phyloP scores from a whole-genome alignment of 2,329 filamentous ascomycete genomes.

The Fusarium oligoseptatum region DNA sequence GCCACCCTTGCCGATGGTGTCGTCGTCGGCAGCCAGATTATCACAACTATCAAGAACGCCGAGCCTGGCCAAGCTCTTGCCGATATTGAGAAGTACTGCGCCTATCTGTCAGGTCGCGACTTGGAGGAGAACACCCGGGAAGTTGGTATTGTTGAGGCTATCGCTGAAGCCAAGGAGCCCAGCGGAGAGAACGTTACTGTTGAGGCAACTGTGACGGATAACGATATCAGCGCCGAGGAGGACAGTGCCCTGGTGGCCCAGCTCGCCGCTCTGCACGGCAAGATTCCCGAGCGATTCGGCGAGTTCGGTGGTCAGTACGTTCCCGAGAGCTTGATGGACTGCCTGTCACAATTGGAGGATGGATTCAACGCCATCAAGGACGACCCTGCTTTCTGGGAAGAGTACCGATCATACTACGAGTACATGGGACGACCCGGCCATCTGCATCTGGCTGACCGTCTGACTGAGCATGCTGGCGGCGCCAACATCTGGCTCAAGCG shows the following conservation, averaged over 20 bases:
- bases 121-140: slow-evolving; percentile 67
- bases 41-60: slow-evolving; percentile 75
- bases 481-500: slow-evolving; percentile 98
- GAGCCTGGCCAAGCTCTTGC: slow-evolving; percentile 61
- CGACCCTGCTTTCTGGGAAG: slow-evolving; percentile 95
- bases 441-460: slow-evolving; percentile 86
- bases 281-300: slow-evolving; percentile 88
- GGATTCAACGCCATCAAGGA: slow-evolving; percentile 91
- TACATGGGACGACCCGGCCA: slow-evolving; percentile 97
- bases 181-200: slow-evolving; percentile 61
- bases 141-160: slow-evolving; percentile 77
- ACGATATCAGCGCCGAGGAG: slow-evolving; percentile 69
- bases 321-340: slow-evolving; percentile 98
- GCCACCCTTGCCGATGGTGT: slow-evolving; percentile 90
- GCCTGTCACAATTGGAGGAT: slow-evolving; percentile 87
- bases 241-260: slow-evolving; percentile 80
- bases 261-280: slow-evolving; percentile 83
- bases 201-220: slow-evolving; percentile 73
- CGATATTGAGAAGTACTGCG: slow-evolving; percentile 88
- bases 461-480: slow-evolving; percentile 90
- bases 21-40: slow-evolving; percentile 95
- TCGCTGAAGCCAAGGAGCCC: slow-evolving; percentile 65
- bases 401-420: slow-evolving; percentile 94
- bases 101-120: slow-evolving; percentile 70
- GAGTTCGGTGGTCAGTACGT: slow-evolving; percentile 98